A percentile compares a stretch with the other conserved stretches of the same genome.
Conservation (phyloP, 2,329 filamentous ascomycete genomes). For the Penicillium sumatraense region DNA sequence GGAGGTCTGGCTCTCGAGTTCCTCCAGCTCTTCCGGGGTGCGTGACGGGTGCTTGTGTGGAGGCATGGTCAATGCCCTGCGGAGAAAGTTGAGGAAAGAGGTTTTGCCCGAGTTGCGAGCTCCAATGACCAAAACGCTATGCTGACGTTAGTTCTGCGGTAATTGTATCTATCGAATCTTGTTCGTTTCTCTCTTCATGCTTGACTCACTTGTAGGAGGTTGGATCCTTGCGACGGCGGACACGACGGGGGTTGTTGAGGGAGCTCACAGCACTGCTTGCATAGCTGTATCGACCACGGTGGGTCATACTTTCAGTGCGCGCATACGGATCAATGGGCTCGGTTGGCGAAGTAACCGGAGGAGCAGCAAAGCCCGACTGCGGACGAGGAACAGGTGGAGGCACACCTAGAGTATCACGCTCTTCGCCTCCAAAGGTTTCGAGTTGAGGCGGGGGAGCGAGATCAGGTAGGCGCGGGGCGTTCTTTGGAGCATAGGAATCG, state of each 20-base stretch:
- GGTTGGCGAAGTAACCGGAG: slow-evolving; percentile 28
- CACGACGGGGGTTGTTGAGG: slow-evolving; percentile 88
- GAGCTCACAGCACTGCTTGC: slow-evolving; percentile 89
- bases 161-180: not conserved
- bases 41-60: slow-evolving; percentile 70
- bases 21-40: slow-evolving; percentile 61
- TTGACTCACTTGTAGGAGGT: slow-evolving; percentile 93
- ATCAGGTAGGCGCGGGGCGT: slow-evolving; percentile 61
- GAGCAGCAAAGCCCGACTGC: slow-evolving; percentile 25
- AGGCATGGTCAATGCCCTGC: slow-evolving; percentile 81
- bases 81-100: slow-evolving; percentile 94
- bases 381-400: slow-evolving; percentile 46
- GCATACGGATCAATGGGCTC: slow-evolving; percentile 74
- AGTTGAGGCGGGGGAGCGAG: slow-evolving; percentile 53
- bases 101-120: slow-evolving; percentile 90
- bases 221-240: slow-evolving; percentile 93
- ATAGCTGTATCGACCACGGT: slow-evolving; percentile 95
- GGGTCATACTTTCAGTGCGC: slow-evolving; percentile 90
- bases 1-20: slow-evolving; percentile 59
- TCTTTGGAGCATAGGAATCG: slow-evolving; percentile 59
- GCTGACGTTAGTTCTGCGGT: slow-evolving; percentile 1
- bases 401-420: slow-evolving; percentile 64
- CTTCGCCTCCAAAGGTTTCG: slow-evolving; percentile 66
- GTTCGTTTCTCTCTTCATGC: not conserved
- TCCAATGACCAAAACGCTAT: slow-evolving; percentile 86